Evolutionary conservation across 2,329 filamentous ascomycete species (phyloP).

Genomic region (Domatiomyces catenatus): DNA sequence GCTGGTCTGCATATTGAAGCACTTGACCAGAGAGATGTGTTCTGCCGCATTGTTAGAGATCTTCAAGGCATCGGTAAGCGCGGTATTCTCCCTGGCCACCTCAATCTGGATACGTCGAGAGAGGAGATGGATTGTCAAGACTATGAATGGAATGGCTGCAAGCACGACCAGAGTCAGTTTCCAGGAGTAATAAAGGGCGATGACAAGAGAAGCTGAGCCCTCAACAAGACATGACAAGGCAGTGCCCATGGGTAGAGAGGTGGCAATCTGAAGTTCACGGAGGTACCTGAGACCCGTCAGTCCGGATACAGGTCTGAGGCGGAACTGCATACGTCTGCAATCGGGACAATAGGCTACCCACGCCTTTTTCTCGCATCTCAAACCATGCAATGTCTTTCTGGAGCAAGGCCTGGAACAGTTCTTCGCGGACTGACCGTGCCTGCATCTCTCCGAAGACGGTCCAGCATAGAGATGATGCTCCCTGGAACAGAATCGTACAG

Average conservation of each 20-base stretch:
- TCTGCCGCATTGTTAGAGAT: constrained; percentile 52
- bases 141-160: constrained; percentile 54
- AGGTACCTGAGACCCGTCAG: constrained; percentile 47
- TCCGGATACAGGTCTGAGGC: neutral
- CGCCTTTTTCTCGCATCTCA: constrained; percentile 55
- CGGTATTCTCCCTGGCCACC: constrained; percentile 52
- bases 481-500: constrained; percentile 52
- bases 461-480: constrained; percentile 54
- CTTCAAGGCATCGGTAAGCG: constrained; percentile 57
- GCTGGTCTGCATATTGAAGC: constrained; percentile 58
- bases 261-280: constrained; percentile 63
- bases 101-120: constrained; percentile 47
- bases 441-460: constrained; percentile 68
- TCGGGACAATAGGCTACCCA: constrained; percentile 53
- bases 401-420: constrained; percentile 55
- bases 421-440: constrained; percentile 47
- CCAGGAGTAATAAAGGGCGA: constrained; percentile 73
- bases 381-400: constrained; percentile 68
- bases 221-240: constrained; percentile 50
- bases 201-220: constrained; percentile 46
- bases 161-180: constrained; percentile 67
- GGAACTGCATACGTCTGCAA: constrained; percentile 52
- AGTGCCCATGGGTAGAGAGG: constrained; percentile 64
- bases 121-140: constrained; percentile 43
- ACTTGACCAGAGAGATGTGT: constrained; percentile 74